phyloP scores from a whole-genome alignment of 495 filamentous ascomycete genomes.

The Aspergillus ellipticus region DNA sequence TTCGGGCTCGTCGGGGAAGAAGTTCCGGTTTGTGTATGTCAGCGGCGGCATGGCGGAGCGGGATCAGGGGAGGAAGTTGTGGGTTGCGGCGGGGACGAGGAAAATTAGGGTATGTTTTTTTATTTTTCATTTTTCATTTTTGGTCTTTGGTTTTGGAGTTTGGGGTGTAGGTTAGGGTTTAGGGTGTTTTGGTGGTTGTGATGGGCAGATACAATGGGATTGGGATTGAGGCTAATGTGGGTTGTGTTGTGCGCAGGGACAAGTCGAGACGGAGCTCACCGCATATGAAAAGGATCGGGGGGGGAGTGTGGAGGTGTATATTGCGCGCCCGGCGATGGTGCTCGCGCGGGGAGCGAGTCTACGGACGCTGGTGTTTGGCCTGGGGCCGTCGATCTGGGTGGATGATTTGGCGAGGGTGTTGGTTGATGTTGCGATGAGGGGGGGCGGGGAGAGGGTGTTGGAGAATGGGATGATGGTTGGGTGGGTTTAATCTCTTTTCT shows the following conservation, averaged over 20 bases:
- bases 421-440: conserved; percentile 35
- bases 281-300: conserved; percentile 25
- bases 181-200: no score
- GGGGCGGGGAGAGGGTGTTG: conserved; percentile 28
- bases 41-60: conserved; percentile 47
- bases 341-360: conserved; percentile 23
- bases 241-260: conserved; percentile 30
- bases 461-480: conserved; percentile 14
- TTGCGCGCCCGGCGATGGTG: conserved; percentile 35
- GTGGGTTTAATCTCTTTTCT: not conserved
- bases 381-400: conserved; percentile 25
- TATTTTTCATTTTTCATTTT: no score
- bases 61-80: conserved; percentile 41
- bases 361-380: conserved; percentile 17
- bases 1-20: conserved; percentile 8
- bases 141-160: no score
- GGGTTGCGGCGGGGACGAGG: conserved; percentile 38
- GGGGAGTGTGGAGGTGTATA: conserved; percentile 27
- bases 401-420: conserved; percentile 38
- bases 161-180: no score
- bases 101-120: conserved; percentile 39
- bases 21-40: conserved; percentile 51
- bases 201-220: no score
- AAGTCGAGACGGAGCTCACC: conserved; percentile 38
- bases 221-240: no score